Evolutionary conservation across 306 rosid genomes (phyloP), one percentile per base, ranked within the genome.

Genomic region (Rosa rugosa): DNA sequence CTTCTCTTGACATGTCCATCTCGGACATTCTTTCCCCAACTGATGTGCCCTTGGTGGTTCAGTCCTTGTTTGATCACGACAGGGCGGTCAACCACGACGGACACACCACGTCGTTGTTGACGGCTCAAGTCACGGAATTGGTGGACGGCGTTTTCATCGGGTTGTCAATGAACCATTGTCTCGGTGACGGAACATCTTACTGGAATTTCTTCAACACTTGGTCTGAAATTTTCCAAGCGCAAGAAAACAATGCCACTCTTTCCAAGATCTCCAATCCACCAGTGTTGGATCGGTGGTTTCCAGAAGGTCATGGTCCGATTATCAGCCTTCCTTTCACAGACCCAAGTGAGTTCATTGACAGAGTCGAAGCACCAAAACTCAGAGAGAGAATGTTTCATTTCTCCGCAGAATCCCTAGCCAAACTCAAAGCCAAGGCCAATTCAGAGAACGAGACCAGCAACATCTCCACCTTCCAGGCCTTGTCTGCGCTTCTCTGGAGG

Each of bases 101-200:
- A 0, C 97, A 91, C 79, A 74, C 82, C 40, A 6, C 70, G 84
- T 76, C 96, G 8, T 38, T 91, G 78, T 67, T 93, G 1, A 63
- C 96, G 3, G 47, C 89, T 57, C 85, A 93, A 69, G 88, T 90
- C 38, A 90, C 94, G 0, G 91, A 94, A 23, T 46, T 91, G 5
- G 2, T 66, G 0, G 96, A 90, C 59, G 96, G 91, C 5, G 79
- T 91, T 62, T 90, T 90, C 88, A 81, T 94, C 1, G 98, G 92
- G 1, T 88, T 89, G 65, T 91, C 96, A 68, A 74, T 89, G 79
- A 88, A 86, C 64, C 96, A 91, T n/a, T 0, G 0, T 20, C 4
- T 90, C 3, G 91, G 13, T 6, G 92, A 94, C 60, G 96, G 96
- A 14, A 88, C 88, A n/a, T 62, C 90, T 10, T 91, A 71, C 70